Base-by-base conservation (phyloP, 78 protist genomes). In the slime mould (Dictyostelium discoideum) region DNA sequence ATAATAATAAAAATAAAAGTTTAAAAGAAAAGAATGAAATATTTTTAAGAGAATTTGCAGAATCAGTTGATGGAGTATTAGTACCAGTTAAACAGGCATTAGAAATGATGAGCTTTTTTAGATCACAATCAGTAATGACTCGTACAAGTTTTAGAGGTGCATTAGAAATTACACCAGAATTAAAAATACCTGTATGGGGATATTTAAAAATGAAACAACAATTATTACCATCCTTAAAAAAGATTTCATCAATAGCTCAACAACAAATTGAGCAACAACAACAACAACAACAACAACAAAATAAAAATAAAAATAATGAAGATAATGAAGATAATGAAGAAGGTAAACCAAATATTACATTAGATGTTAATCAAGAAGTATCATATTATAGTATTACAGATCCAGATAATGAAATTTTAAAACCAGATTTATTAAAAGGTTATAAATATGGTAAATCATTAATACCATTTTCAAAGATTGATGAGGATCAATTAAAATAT, bases 391-490 rank as follows among this genome's bases (percentile, higher is more conserved):
- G 83, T 20, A 84, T 86, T 2, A 60, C 81, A 16, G 97, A 96
- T 63, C 93, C 95, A 69, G 97, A 96, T 42, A 87, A n/a, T 13
- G 97, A 96, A 81, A 50, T 95, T 26, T 54, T 73, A 3, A 32
- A 39, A n/a, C 44, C 37, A 11, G 97, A 96, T 22, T 18, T 79
- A 16, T 42, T 96, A 16, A 85, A 96, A 32, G 97, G 95, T 11
- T 96, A 86, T 72, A 92, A 87, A 29, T 96, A 96, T 80, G 97
- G 97, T 40, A 96, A 96, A 65, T 85, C 92, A 9, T 16, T 96
- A 22, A 86, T 96, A 22, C 97, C 97, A 4, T 96, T 87, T 42
- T 90, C 97, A 48, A 96, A 96, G 82, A 85, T 85, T 48, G 97
- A 96, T 85, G 96, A 79, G 5, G 84, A 42, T 69, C 89, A 86